Base-by-base conservation (phyloP, 176 grass and related monocot genomes). In the Aegilops bicornis region DNA sequence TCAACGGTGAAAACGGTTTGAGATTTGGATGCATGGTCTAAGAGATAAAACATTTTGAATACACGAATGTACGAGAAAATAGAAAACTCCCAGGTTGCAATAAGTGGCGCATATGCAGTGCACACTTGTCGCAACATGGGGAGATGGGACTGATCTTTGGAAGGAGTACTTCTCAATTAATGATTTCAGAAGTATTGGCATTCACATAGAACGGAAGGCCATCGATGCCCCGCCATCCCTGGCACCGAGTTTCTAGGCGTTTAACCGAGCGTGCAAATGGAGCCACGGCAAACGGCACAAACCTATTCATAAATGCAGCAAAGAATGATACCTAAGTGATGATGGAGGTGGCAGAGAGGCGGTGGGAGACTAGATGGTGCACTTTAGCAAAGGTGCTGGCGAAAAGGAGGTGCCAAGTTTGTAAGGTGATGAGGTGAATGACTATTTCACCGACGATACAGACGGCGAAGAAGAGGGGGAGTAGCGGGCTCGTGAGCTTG, bases 351-450 rank as follows among this genome's bases (percentile, higher is more conserved):
- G 71, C n/a, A 3, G 79, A 42, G 27, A 23, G 27, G 11, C 73
- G 25, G 50, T 47, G 23, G 73, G 73, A 72, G 73, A 83, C 12
- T 3, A 78, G 73, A 37, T 61, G 87, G 36, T 76, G 81, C 36
- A 72, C 87, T 27, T 83, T 48, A 20, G 74, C 35, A 7, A 62
- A 72, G 27, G 27, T 72, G 50, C 74, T 69, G 61, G 87, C 22
- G 10, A 84, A 30, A 6, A 52, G 74, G 27, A 84, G 27, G 39
- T 81, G 87, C 80, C 87, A 88, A 15, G 43, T 60, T 74, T 73
- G 62, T 50, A 70, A 6, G 14, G 87, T 72, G 24, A 81, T 83
- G 73, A 88, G 64, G 35, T 64, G 80, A 64, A 88, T 61, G 50
- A 78, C 2, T 0, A 27, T 50, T 23, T 84, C 81, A 54, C 39